Percentiles rank a stretch among this genome's conserved stretches.
Conservation (phyloP, 371 early-diverging fungal genomes). For the Rhizopus stolonifer region DNA sequence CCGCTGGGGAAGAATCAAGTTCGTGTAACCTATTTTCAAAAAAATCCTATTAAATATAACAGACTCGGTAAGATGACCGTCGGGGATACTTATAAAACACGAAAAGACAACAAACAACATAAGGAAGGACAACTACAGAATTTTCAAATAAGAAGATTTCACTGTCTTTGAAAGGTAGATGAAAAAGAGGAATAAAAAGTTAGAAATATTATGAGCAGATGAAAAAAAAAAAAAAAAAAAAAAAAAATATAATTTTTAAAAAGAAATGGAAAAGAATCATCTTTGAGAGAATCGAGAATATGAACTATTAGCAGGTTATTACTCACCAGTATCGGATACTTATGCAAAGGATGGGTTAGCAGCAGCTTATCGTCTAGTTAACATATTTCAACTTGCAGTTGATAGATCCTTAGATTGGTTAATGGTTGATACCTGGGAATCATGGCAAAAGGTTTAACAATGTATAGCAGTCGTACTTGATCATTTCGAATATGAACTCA, state of each 20-base stretch:
- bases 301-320: conserved; percentile 93
- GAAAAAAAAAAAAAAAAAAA: conserved; percentile 24
- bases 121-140: too few relatives aligned
- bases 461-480: conserved; percentile 91
- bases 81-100: too few relatives aligned
- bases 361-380: conserved; percentile 79
- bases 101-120: too few relatives aligned
- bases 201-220: too few relatives aligned
- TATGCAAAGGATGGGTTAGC: conserved; percentile 92
- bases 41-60: too few relatives aligned
- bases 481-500: conserved; percentile 61
- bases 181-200: too few relatives aligned
- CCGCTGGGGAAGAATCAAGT: too few relatives aligned
- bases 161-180: too few relatives aligned
- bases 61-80: too few relatives aligned
- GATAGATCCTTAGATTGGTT: conserved; percentile 81
- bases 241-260: not conserved
- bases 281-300: conserved; percentile 69
- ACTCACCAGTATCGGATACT: conserved; percentile 92
- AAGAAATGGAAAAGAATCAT: conserved; percentile 93
- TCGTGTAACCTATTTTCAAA: too few relatives aligned
- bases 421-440: conserved; percentile 97
- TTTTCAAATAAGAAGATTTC: too few relatives aligned
- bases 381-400: conserved; percentile 91
- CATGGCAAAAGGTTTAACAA: conserved; percentile 74